Evolutionary conservation across 495 filamentous ascomycete species (phyloP).

Genomic region (Penicillium manginii): DNA sequence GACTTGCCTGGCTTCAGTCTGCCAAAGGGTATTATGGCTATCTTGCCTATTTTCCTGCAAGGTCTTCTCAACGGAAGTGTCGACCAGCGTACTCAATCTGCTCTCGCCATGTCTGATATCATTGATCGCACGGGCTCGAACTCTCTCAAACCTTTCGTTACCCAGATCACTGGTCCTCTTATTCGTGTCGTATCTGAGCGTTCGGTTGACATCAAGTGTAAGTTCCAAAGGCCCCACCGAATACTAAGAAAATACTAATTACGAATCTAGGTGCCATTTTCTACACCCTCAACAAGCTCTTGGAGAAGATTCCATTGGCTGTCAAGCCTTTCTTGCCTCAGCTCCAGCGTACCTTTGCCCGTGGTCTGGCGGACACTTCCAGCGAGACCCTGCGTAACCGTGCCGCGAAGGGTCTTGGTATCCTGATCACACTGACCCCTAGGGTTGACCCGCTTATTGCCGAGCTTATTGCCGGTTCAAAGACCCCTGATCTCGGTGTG

Average conservation of each 20-base stretch:
- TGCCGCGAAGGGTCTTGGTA: conserved; percentile 95
- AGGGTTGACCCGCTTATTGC: conserved; percentile 89
- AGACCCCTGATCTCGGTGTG: conserved; percentile 85
- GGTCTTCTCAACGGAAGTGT: conserved; percentile 93
- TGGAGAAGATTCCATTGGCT: conserved; percentile 95
- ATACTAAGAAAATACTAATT: conserved; percentile 11
- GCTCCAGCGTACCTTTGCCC: conserved; percentile 94
- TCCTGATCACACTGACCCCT: conserved; percentile 93
- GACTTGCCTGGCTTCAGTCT: conserved; percentile 88
- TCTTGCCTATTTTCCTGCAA: conserved; percentile 95
- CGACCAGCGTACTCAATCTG: conserved; percentile 89
- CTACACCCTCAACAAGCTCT: conserved; percentile 88
- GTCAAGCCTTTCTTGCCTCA: conserved; percentile 97
- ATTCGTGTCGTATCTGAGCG: conserved; percentile 97
- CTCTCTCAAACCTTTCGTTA: conserved; percentile 89
- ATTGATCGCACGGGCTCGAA: conserved; percentile 85
- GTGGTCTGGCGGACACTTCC: conserved; percentile 88
- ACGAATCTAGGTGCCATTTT: conserved; percentile 74
- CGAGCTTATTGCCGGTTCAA: conserved; percentile 91
- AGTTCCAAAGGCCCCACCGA: conserved; percentile 11
- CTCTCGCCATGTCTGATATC: conserved; percentile 92
- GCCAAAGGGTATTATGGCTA: conserved; percentile 96
- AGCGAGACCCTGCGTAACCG: conserved; percentile 86
- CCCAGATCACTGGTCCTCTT: conserved; percentile 94
- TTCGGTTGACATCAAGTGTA: conserved; percentile 87